Evolutionary conservation across 2,329 filamentous ascomycete genomes (phyloP).

Genomic region (Monosporascus cannonballus): DNA sequence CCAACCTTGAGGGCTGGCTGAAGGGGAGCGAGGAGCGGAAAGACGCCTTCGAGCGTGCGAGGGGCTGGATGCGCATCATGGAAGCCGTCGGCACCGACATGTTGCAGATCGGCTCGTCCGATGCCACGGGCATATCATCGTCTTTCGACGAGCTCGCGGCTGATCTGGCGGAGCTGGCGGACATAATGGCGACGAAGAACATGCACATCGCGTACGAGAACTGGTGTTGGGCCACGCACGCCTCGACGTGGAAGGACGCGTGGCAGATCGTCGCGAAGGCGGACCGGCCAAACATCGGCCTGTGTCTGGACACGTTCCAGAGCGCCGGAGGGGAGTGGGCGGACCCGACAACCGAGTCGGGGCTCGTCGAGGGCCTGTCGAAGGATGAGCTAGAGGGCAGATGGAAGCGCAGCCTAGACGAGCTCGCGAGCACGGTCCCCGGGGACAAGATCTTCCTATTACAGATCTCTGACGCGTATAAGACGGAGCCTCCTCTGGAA

Average conservation of each 20-base stretch:
- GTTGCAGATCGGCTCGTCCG: conserved; percentile 62
- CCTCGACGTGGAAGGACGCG: conserved; percentile 61
- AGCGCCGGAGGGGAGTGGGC: conserved; percentile 67
- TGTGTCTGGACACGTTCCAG: conserved; percentile 77
- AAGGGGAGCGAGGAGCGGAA: conserved; percentile 49
- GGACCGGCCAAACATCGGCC: conserved; percentile 59
- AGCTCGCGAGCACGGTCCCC: conserved; percentile 52
- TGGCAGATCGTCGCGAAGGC: conserved; percentile 63
- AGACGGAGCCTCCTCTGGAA: conserved; percentile 48
- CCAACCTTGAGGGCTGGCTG: conserved; percentile 72
- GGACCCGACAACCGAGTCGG: conserved; percentile 60
- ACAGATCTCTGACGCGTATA: conserved; percentile 72
- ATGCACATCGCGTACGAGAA: conserved; percentile 71
- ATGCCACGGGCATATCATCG: conserved; percentile 50
- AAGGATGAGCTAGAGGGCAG: conserved; percentile 39
- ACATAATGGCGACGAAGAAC: conserved; percentile 50
- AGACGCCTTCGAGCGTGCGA: conserved; percentile 56
- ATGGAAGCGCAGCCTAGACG: conserved; percentile 48
- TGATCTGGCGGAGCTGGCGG: conserved; percentile 59
- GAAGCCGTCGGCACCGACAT: conserved; percentile 61
- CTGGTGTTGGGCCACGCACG: conserved; percentile 74
- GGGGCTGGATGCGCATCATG: conserved; percentile 68
- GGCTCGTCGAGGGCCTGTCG: conserved; percentile 42
- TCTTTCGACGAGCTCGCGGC: conserved; percentile 45
- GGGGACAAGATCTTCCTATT: conserved; percentile 67